These are phyloP conservation scores for Achaetomiella virescens DNA, from an alignment of 495 filamentous ascomycete genomes.

Conservation along the genomic window DNA sequence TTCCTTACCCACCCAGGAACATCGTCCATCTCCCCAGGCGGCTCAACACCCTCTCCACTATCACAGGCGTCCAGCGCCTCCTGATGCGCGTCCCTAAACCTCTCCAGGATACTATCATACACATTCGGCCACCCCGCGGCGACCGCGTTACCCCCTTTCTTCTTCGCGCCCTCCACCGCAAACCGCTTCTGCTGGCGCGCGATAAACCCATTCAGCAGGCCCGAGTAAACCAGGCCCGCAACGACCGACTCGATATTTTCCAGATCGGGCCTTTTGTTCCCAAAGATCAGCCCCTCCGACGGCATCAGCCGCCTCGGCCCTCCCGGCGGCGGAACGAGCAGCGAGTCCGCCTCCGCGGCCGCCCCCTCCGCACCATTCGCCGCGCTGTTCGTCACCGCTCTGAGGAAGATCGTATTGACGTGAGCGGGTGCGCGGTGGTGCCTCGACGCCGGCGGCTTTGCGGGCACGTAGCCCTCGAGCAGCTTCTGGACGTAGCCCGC, in stretches of 20 bases:
- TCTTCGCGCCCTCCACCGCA: conserved; percentile 73
- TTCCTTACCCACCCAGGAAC: conserved; percentile 34
- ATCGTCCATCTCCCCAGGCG: conserved; percentile 29
- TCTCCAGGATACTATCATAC: conserved; percentile 26
- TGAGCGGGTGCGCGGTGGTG: conserved; percentile 12
- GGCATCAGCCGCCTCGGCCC: conserved; percentile 42
- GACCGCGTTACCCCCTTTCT: conserved; percentile 42
- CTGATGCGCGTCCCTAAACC: conserved; percentile 27
- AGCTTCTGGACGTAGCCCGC: conserved; percentile 47
- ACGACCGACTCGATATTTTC: conserved; percentile 72
- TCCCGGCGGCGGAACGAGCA: conserved; percentile 40
- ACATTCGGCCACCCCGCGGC: conserved; percentile 40
- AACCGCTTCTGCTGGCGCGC: conserved; percentile 69
- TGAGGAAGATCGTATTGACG: conserved; percentile 36
- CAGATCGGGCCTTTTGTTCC: conserved; percentile 50
- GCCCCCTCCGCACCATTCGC: conserved; percentile 3
- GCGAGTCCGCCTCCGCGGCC: conserved; percentile 20
- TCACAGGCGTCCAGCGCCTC: conserved; percentile 23
- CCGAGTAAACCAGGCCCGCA: conserved; percentile 70
- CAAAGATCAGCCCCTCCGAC: conserved; percentile 43
- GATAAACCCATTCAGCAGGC: conserved; percentile 80
- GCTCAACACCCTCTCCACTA: conserved; percentile 17
- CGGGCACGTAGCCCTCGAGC: conserved; percentile 44
- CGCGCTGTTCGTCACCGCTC: conserved; percentile 36
- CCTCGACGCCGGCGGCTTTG: conserved; percentile 15